These are phyloP conservation scores for Stachybotrys elegans DNA, from an alignment of 2,329 filamentous ascomycete species.

Conservation along the genomic window DNA sequence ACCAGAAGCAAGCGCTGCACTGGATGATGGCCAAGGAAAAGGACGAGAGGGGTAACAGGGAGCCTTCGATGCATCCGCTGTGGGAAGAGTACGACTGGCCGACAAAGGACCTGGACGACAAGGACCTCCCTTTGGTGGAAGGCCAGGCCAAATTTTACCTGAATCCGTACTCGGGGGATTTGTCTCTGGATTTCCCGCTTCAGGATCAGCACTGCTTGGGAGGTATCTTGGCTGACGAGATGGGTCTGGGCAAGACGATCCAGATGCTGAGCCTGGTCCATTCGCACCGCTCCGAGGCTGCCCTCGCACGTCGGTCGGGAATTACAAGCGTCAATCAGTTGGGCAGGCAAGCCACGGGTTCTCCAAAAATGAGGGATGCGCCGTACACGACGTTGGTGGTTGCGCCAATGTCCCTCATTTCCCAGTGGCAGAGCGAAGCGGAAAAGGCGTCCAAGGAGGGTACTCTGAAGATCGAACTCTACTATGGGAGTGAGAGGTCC, in stretches of 20 bases:
- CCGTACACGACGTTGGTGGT: slow-evolving; percentile 90
- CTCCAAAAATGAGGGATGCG: slow-evolving; percentile 57
- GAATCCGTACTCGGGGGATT: slow-evolving; percentile 92
- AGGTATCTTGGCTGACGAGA: slow-evolving; percentile 91
- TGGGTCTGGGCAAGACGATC: slow-evolving; percentile 97
- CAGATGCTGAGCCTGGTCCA: slow-evolving; percentile 96
- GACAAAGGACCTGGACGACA: slow-evolving; percentile 77
- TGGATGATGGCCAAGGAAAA: slow-evolving; percentile 98
- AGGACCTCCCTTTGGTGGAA: slow-evolving; percentile 60
- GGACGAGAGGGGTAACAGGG: slow-evolving; percentile 63
- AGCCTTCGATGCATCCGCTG: slow-evolving; percentile 87
- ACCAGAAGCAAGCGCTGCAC: slow-evolving; percentile 90
- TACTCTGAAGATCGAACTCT: slow-evolving; percentile 78
- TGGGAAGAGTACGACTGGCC: slow-evolving; percentile 98
- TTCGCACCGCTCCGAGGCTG: slow-evolving; percentile 62
- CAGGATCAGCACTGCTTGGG: slow-evolving; percentile 95
- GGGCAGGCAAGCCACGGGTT: slow-evolving; percentile 54
- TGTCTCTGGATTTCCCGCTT: slow-evolving; percentile 84
- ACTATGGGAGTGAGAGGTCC: slow-evolving; percentile 85
- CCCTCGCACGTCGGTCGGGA: slow-evolving; percentile 28
- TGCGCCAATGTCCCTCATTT: slow-evolving; percentile 94
- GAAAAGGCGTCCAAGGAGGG: slow-evolving; percentile 83
- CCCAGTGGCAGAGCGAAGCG: slow-evolving; percentile 95
- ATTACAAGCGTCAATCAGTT: slow-evolving; percentile 52
- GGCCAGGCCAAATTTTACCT: slow-evolving; percentile 79